Percentiles rank a stretch among this genome's conserved stretches.
These are phyloP conservation scores for Fusarium aywerte DNA, from an alignment of 2,329 filamentous ascomycete species.

Conservation along the genomic window DNA sequence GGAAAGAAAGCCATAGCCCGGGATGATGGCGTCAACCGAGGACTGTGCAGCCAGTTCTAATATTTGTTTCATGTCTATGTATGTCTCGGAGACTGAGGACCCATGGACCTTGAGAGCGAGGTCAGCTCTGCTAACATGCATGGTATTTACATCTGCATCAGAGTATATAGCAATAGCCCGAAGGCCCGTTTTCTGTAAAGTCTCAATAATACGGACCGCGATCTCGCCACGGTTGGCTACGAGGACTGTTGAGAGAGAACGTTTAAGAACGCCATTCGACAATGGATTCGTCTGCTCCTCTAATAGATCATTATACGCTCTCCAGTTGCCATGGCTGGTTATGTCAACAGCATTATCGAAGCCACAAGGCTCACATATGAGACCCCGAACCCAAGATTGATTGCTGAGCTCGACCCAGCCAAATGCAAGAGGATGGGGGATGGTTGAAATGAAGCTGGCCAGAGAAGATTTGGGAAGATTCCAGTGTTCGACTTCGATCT, in stretches of 20 bases:
- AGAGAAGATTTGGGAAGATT: constrained; percentile 45
- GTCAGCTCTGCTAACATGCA: constrained; percentile 75
- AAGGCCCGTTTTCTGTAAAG: constrained; percentile 73
- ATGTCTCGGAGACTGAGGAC: constrained; percentile 56
- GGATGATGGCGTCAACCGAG: constrained; percentile 67
- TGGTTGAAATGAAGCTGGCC: constrained; percentile 49
- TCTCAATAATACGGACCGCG: constrained; percentile 75
- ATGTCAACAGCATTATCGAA: constrained; percentile 49
- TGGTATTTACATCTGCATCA: constrained; percentile 67
- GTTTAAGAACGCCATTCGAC: neutral
- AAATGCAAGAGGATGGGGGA: constrained; percentile 51
- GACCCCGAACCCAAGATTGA: constrained; percentile 50
- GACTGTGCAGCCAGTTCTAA: constrained; percentile 62
- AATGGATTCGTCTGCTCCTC: neutral
- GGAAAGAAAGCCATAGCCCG: constrained; percentile 74
- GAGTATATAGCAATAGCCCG: constrained; percentile 78
- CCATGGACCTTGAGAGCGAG: constrained; percentile 73
- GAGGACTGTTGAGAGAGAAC: constrained; percentile 54
- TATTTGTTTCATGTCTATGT: constrained; percentile 73
- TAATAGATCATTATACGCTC: constrained; percentile 38
- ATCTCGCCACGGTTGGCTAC: constrained; percentile 75
- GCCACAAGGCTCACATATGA: constrained; percentile 53
- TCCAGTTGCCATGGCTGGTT: constrained; percentile 49
- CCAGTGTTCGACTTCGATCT: constrained; percentile 53
- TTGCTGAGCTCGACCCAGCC: constrained; percentile 51